phyloP scores from a whole-genome alignment of 495 filamentous ascomycete species.

The Penicillium tannophilum region DNA sequence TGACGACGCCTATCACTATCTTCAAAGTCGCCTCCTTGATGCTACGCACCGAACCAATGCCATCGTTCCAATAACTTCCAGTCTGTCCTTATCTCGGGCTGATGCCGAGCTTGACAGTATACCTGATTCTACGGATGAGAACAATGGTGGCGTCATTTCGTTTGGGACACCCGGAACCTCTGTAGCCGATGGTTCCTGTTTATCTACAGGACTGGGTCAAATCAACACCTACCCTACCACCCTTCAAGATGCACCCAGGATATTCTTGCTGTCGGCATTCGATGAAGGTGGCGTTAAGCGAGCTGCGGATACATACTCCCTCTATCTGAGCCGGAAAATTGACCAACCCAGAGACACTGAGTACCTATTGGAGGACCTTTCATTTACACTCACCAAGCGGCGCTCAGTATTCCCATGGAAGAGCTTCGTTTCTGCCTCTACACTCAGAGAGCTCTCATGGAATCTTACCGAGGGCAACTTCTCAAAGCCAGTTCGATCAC shows the following conservation, averaged over 20 bases:
- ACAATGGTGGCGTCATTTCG: background rate
- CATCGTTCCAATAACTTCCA: background rate
- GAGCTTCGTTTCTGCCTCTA: constrained; percentile 24
- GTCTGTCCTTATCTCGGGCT: too few species aligned
- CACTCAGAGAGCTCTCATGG: constrained; percentile 24
- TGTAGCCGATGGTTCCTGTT: constrained; percentile 11
- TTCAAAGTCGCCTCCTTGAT: background rate
- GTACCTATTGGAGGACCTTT: constrained; percentile 25
- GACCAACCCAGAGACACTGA: background rate
- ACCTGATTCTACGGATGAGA: constrained; percentile 14
- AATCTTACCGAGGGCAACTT: constrained; percentile 21
- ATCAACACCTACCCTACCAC: background rate
- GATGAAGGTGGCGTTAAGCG: constrained; percentile 36
- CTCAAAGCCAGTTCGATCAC: constrained; percentile 15
- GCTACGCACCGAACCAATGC: background rate
- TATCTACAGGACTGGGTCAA: constrained; percentile 3
- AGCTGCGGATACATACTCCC: constrained; percentile 22
- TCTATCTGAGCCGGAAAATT: constrained; percentile 19
- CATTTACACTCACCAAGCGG: constrained; percentile 27
- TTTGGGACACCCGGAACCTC: constrained; percentile 13
- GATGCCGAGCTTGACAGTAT: background rate
- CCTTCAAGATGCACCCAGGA: constrained; percentile 15
- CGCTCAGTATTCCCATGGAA: constrained; percentile 31
- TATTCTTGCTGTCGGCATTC: constrained; percentile 32
- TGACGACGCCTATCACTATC: constrained; percentile 23